Percentiles rank a stretch among this genome's conserved stretches.
These are phyloP conservation scores for Myotisia sp. DNA, from an alignment of 2,329 filamentous ascomycete genomes.

Conservation along the genomic window DNA sequence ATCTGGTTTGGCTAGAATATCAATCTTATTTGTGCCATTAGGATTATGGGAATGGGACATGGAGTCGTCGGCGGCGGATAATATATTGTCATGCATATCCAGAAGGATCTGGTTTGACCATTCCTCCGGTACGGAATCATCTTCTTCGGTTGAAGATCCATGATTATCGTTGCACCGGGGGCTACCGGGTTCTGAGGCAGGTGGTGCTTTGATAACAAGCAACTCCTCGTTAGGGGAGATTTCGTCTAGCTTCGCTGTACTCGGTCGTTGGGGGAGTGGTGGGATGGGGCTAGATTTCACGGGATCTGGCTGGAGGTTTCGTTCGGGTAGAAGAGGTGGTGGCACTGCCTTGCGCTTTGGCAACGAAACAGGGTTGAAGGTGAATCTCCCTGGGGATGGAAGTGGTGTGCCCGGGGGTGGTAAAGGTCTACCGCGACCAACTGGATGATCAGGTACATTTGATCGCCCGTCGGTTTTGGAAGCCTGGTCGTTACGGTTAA, in stretches of 20 bases:
- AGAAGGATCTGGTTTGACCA: slow-evolving; percentile 3
- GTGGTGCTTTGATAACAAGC: slow-evolving; percentile 51
- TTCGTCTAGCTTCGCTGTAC: slow-evolving; percentile 20
- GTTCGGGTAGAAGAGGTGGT: slow-evolving; percentile 25
- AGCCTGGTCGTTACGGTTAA: slow-evolving; percentile 28
- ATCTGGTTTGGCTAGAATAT: no score
- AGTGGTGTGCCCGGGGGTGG: slow-evolving; percentile 69
- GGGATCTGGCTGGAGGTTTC: slow-evolving; percentile 17
- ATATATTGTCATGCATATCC: slow-evolving; percentile 1
- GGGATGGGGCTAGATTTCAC: slow-evolving; percentile 30
- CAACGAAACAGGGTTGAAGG: slow-evolving; percentile 39
- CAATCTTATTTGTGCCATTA: no score
- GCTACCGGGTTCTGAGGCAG: slow-evolving; percentile 35
- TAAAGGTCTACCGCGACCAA: slow-evolving; percentile 68
- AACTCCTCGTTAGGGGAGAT: slow-evolving; percentile 37
- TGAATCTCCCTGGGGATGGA: slow-evolving; percentile 50
- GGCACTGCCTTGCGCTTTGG: slow-evolving; percentile 53
- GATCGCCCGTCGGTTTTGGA: slow-evolving; percentile 29
- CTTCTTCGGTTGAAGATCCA: background rate
- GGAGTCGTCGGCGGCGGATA: background rate
- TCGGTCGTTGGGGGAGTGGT: slow-evolving; percentile 37
- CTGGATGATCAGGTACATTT: slow-evolving; percentile 48
- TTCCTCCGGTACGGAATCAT: slow-evolving; percentile 1
- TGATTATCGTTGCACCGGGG: slow-evolving; percentile 1
- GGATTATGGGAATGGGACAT: no score